Evolutionary conservation across 2,329 filamentous ascomycete genomes (phyloP), one percentile per base, ranked within the genome.

Genomic region (Beauveria caledonica): DNA sequence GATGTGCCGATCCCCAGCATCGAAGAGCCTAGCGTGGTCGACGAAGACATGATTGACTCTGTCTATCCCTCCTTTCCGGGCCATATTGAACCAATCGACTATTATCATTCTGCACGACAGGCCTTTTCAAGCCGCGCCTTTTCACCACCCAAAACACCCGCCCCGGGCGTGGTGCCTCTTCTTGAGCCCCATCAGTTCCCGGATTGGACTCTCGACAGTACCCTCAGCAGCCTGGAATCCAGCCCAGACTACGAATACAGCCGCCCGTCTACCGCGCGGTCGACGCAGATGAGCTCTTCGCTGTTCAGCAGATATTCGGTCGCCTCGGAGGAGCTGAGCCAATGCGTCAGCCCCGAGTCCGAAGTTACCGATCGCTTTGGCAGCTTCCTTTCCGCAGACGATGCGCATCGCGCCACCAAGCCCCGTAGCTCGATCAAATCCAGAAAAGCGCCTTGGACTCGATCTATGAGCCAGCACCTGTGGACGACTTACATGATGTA

Each of bases 401-500:
- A 74, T 58, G 66, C 66, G 13, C 66, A 69, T 45, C 71, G 67
- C 63, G 73, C 70, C 25, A 64, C 73, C 62, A 72, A 68, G 57
- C 66, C 44, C 56, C 64, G 55, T 42, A 52, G 36, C 50, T 61
- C 65, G 54, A 64, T 65, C 25, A 75, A 74, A 60, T 66, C 72
- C 39, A 74, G 81, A 62, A 84, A 80, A 68, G 81, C 81, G 1
- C 79, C 78, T 0, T 88, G 86, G 86, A 86, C 84, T 5, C 81
- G 80, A 63, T 78, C 82, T 19, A 87, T 88, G 83, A 84, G 78
- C 71, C 75, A 81, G 13, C 86, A 88, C 66, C 72, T 88, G 10
- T 88, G 86, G 86, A 78, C 81, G 5, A 86, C 82, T 1, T 88
- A 87, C 67, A 73, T 81, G 61, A 74, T 85, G 57, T 88, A 88